phyloP scores from a whole-genome alignment of 768 basidiomycete genomes.

The Cystofilobasidium macerans region DNA sequence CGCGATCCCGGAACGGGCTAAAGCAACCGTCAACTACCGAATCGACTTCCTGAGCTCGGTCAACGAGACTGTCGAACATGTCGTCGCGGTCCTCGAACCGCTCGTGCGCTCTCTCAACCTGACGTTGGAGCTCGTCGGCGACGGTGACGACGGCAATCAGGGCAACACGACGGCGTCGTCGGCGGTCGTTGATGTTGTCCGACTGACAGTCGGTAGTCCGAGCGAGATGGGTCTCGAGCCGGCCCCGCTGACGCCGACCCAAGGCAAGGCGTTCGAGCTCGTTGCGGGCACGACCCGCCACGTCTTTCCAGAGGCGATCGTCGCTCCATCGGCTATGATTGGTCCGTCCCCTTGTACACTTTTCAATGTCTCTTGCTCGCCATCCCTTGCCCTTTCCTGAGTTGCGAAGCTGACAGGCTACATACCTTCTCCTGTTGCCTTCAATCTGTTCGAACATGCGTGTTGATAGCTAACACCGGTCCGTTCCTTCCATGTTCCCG shows the following conservation, averaged over 20 bases:
- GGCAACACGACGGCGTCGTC: no score
- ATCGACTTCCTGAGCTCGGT: constrained; percentile 39
- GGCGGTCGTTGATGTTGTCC: constrained; percentile 28
- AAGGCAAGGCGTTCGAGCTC: constrained; percentile 32
- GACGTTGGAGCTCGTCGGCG: constrained; percentile 29
- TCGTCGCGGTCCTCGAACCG: constrained; percentile 31
- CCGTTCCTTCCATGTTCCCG: not conserved
- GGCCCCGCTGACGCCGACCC: constrained; percentile 33
- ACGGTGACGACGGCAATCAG: not conserved
- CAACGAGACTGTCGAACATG: constrained; percentile 32
- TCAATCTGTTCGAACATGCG: no score
- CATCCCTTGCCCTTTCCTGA: not conserved
- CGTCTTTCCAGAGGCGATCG: constrained; percentile 36
- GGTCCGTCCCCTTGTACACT: constrained; percentile 5
- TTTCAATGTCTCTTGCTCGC: no score
- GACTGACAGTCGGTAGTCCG: constrained; percentile 15
- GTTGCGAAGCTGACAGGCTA: no score
- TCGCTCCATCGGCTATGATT: constrained; percentile 37
- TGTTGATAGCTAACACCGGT: not conserved
- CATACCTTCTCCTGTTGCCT: not conserved
- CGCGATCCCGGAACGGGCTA: constrained; percentile 17
- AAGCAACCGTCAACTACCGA: constrained; percentile 37
- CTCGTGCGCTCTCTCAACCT: constrained; percentile 33
- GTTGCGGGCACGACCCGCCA: constrained; percentile 36
- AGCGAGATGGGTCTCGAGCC: constrained; percentile 28